These are phyloP conservation scores for Darksidea phi DNA, from an alignment of 495 filamentous ascomycete species.

Conservation along the genomic window DNA sequence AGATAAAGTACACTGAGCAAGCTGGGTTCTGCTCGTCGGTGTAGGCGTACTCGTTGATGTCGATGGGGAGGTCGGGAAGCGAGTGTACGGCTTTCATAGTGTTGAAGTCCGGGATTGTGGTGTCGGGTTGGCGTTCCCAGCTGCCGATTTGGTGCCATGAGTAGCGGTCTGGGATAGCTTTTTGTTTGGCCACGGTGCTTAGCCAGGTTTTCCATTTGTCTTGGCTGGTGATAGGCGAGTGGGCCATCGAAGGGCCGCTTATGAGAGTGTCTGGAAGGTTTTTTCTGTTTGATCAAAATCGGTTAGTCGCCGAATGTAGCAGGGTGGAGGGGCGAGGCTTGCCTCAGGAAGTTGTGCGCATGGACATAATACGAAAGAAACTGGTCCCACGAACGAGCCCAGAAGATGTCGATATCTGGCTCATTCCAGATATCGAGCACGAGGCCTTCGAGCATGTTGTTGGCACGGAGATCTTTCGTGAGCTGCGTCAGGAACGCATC, in stretches of 20 bases:
- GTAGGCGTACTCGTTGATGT: background rate
- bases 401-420: conserved; percentile 44
- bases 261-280: background rate
- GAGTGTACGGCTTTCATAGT: background rate
- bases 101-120: background rate
- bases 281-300: too few species aligned
- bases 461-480: conserved; percentile 40
- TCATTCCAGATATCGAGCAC: conserved; percentile 50
- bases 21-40: background rate
- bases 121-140: background rate
- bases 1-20: background rate
- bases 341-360: conserved; percentile 22
- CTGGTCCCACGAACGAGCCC: conserved; percentile 40
- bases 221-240: background rate
- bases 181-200: background rate
- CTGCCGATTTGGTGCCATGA: conserved; percentile 9
- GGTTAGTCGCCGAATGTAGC: too few species aligned
- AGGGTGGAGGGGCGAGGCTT: too few species aligned
- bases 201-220: background rate
- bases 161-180: conserved; percentile 30
- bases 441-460: conserved; percentile 40
- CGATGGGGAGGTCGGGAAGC: conserved; percentile 6
- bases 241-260: background rate
- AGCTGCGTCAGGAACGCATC: conserved; percentile 42
- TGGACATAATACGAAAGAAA: conserved; percentile 41